Evolutionary conservation across 2,329 filamentous ascomycete genomes (phyloP), one percentile per base, ranked within the genome.

Genomic region (Trichocomaceae sp.): DNA sequence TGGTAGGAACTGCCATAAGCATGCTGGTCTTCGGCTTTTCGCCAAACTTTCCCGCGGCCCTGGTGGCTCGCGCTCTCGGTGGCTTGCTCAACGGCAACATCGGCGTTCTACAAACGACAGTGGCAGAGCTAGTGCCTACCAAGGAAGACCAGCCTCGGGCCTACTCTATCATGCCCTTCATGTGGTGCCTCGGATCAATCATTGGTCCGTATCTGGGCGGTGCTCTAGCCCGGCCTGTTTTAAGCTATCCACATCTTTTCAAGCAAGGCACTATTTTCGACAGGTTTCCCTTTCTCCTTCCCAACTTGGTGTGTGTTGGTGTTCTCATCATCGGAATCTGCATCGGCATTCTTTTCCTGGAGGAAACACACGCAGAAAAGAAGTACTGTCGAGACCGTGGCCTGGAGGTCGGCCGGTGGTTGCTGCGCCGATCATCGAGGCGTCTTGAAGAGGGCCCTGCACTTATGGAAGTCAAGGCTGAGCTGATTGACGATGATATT

Each of bases 171-270:
- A 96, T 99, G 90, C 93, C 93, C 6, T 90, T 96, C 69, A 89
- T 97, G 23, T 99, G 93, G 93, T 96, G 91, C 68, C 80, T 99
- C 66, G 93, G 93, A 79, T 96, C 92, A 26, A 96, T 97, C 64
- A 79, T 96, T 62, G 93, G 93, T 33, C 91, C 92, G 47, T 87
- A 88, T 68, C 87, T 97, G 66, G 93, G 93, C 66, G 93, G 93
- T 64, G 84, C 89, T 56, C 80, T 99, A 50, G 92, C 93, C 50
- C 83, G 90, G 64, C 93, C 93, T 19, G 93, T 90, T 65, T 79
- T 85, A 59, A 90, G 83, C 69, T 93, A 93, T 67, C 90, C 92
- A 12, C 74, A 73, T 52, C 63, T 89, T 33, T 97, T 96, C 67
- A 69, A 78, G 10, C 76, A 78, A 17, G 87, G 84, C 57, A 87